Base-by-base conservation (phyloP, 169 alveolate species). In the Fabrea salina region DNA sequence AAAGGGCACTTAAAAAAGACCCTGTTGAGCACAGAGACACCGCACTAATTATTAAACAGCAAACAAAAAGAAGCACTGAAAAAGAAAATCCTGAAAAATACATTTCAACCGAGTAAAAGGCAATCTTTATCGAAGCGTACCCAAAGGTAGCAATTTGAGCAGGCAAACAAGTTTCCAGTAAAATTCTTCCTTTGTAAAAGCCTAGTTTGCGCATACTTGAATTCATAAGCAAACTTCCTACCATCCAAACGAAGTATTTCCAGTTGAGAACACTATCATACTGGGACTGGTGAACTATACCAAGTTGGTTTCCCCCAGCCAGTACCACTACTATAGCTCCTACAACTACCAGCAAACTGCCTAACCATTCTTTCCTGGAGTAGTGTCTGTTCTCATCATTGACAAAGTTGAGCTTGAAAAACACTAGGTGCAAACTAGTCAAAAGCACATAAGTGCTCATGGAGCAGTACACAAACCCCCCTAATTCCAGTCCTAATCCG, bases 81-180 rank as follows among this genome's bases (percentile, higher is more conserved):
- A 56, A 56, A 1, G 16, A 16, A 13, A n/a, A 56, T 56, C 67
- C 67, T 2, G 33, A 19, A 56, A 56, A 22, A 19, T 56, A 56
- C 67, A 56, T 56, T 16, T 25, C 33, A 11, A 56, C 30, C 37
- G n/a, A 22, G 27, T 56, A 56, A 13, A 56, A n/a, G 33, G n/a
- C n/a, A 35, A 61, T 61, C 27, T 61, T 61, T 16, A 25, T 11
- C n/a, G 53, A 44, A 32, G 22, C 49, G 16, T 16, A 61, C 1
- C 54, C 27, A 61, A 61, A 33, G 37, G 54, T 27, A 16, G 54
- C 19, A 11, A 61, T 30, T 25, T 61, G 53, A 13, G 75, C 49
- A 33, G 75, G 75, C 2, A 61, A 32, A 13, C 53, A 30, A 16
- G 75, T 61, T 37, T 61, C 75, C 2, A 61, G 49, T 8, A 61